Base-by-base conservation (phyloP, 129 eudicot species). In the Heracleum sosnowskyi region DNA sequence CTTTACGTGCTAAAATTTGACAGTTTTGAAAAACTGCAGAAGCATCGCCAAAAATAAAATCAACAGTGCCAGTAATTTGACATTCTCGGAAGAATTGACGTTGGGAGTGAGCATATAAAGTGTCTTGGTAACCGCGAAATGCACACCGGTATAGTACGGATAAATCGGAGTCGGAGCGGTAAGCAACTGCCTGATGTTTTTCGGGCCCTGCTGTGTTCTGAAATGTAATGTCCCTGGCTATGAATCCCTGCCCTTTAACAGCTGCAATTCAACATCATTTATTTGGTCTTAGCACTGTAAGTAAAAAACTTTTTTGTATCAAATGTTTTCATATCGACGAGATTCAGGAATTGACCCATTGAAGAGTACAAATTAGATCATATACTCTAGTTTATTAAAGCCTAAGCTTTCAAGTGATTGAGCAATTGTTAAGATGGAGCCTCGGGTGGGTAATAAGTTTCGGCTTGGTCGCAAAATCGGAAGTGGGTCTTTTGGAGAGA, bases 401-500 rank as follows among this genome's bases (percentile, higher is more conserved):
- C n/a, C n/a, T n/a, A n/a, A n/a, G n/a, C 11, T 8, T 49, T 20
- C 1, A 18, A 5, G 22, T 18, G 0, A 18, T 51, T 51, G 8
- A 2, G 1, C 29, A 4, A 8, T n/a, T n/a, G 29, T 8, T 1
- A 55, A 60, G 1, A 95, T 95, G 99, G 99, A 95, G 81, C 99
- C 97, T 79, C 94, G 97, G 47, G 96, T 95, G 33, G 99, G 94
- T 53, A 95, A 95, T 75, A 95, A 92, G 88, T 95, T 92, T 78
- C 90, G 97, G 75, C 79, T 94, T 42, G 98, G 98, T 71, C 89
- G 96, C 34, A 94, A 94, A 91, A 90, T 94, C 86, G 98, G 98
- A 0, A 87, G 93, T 41, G 98, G 98, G 60, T 94, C 98, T 2
- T 94, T 94, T 44, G 98, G 98, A 78, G 98, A 94, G 97, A 94